These are phyloP conservation scores for Calonectria pseudoreteaudii DNA, from an alignment of 2,329 filamentous ascomycete species.

Conservation along the genomic window DNA sequence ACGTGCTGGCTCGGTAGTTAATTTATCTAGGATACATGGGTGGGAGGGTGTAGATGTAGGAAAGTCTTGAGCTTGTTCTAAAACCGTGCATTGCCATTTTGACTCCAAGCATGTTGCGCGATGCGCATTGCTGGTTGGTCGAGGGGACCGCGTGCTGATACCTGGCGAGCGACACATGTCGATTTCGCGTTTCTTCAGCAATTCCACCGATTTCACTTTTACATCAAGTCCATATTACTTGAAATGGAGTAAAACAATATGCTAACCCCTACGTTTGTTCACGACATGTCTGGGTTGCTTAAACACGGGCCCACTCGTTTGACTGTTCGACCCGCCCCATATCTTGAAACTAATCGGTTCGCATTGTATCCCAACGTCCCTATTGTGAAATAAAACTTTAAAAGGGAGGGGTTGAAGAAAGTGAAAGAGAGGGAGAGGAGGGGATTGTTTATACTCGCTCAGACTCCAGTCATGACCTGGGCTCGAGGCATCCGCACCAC, in stretches of 20 bases:
- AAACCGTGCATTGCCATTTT: neutral
- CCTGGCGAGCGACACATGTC: neutral
- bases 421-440: neutral
- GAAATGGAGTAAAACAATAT: neutral
- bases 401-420: neutral
- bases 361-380: neutral
- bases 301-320: neutral
- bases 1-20: neutral
- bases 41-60: neutral
- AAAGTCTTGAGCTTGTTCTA: no score
- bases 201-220: neutral
- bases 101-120: neutral
- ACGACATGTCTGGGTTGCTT: neutral
- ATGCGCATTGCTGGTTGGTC: neutral
- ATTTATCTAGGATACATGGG: neutral
- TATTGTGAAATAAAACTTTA: neutral
- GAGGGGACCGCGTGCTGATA: neutral
- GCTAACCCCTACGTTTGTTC: neutral
- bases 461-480: neutral
- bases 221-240: neutral
- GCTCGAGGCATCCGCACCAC: neutral
- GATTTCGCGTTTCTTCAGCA: neutral
- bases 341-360: neutral
- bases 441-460: neutral
- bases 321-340: neutral